Percentiles rank a stretch among this genome's conserved stretches.
Conservation (phyloP, 2,329 filamentous ascomycete genomes). For the Lachnellula willkommii region DNA sequence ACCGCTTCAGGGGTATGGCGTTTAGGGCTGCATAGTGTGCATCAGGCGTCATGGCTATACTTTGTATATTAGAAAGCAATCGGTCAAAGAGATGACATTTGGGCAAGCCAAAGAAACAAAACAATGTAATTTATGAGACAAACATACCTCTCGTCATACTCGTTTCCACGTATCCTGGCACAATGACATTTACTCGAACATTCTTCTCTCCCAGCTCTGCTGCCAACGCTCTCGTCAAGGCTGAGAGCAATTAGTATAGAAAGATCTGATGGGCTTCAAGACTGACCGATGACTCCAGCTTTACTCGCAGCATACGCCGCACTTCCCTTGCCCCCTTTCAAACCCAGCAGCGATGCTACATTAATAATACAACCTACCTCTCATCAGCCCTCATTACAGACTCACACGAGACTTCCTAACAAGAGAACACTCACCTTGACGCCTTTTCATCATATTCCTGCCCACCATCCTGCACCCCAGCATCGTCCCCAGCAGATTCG, state of each 20-base stretch:
- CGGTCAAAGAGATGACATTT: constrained; percentile 21
- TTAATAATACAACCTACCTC: constrained; percentile 68
- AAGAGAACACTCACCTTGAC: constrained; percentile 20
- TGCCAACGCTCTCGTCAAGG: constrained; percentile 62
- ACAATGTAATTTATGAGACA: neutral
- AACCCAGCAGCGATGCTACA: constrained; percentile 68
- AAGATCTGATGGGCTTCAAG: neutral
- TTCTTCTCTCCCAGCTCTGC: constrained; percentile 54
- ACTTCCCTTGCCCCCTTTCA: constrained; percentile 63
- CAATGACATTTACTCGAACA: constrained; percentile 72
- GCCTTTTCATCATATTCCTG: constrained; percentile 42
- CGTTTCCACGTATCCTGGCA: constrained; percentile 79
- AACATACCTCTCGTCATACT: constrained; percentile 67
- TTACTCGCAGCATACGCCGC: constrained; percentile 75
- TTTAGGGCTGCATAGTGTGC: constrained; percentile 33
- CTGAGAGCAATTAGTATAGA: constrained; percentile 35
- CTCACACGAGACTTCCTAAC: neutral
- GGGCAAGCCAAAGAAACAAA: neutral
- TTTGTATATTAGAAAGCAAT: constrained; percentile 31
- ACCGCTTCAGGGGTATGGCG: constrained; percentile 59
- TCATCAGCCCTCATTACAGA: neutral
- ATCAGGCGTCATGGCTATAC: constrained; percentile 39
- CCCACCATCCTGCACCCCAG: constrained; percentile 51
- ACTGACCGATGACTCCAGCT: constrained; percentile 66
- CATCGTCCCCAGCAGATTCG: constrained; percentile 66